Evolutionary conservation across 352 stramenopile genomes (phyloP), one percentile per base, ranked within the genome.

Genomic region (Phytophthora megakarya): DNA sequence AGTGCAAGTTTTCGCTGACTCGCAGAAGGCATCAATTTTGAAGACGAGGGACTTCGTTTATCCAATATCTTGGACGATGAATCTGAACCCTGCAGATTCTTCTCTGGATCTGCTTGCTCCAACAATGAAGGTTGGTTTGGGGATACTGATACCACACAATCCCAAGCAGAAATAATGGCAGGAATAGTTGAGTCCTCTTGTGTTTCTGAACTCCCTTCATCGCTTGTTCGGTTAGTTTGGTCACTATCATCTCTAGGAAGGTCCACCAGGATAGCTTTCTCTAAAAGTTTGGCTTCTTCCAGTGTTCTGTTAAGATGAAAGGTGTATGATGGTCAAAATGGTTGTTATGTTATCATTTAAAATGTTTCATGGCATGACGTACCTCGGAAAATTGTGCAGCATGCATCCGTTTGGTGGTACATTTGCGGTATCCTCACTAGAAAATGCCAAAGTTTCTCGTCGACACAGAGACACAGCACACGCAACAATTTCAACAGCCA

Each of bases 321-420:
- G 3, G 30, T 15, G 25, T 58, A n/a, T 21, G 30, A 55, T 37
- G n/a, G 33, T 3, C 25, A 25, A 11, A 16, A 11, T 19, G 42
- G 7, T 35, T 35, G 30, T 35, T 15, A 7, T 35, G 26, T n/a
- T n/a, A n/a, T n/a, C n/a, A n/a, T n/a, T n/a, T n/a, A n/a, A n/a
- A 35, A 13, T 35, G 30, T 12, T 35, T 35, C 30, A 15, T 35
- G 30, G 30, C n/a, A 39, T 26, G 23, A n/a, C 25, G 5, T 40
- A 86, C 77, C 78, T 60, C 39, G 81, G 81, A 33, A 86, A 90
- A 52, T 90, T 87, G 60, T 81, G 79, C 1, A 90, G 54, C 11
- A 88, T 60, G 40, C 73, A 84, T 6, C 74, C 75, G 35, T 47
- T 53, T 28, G 22, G 4, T 39, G 18, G 15, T 50, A 48, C 10